These are phyloP conservation scores for Boletus rufocinnamomeus DNA, from an alignment of 768 basidiomycete genomes.

Conservation along the genomic window DNA sequence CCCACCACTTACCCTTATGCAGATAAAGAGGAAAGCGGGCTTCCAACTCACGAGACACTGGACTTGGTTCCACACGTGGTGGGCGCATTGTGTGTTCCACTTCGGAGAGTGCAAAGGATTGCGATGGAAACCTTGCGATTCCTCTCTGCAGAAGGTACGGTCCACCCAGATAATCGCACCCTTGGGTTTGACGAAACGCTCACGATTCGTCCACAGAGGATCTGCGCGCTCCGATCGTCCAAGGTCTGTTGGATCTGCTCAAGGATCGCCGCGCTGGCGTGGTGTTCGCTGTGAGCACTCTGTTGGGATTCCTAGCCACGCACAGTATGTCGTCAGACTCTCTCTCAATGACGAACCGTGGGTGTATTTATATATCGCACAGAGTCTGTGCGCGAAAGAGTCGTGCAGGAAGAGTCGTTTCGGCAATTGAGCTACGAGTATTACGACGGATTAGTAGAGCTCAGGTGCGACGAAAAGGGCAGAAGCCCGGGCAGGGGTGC, in stretches of 20 bases:
- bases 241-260: slow-evolving; percentile 19
- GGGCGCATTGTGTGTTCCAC: slow-evolving; percentile 18
- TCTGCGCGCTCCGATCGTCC: slow-evolving; percentile 12
- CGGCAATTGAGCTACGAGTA: slow-evolving; percentile 24
- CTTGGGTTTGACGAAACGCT: background rate
- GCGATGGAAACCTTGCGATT: slow-evolving; percentile 15
- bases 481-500: slow-evolving; percentile 17
- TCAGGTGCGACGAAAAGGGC: slow-evolving; percentile 17
- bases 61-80: slow-evolving; percentile 18
- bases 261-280: slow-evolving; percentile 18
- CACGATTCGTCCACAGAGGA: slow-evolving; percentile 8
- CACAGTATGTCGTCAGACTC: slow-evolving; percentile 14
- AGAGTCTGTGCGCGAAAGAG: slow-evolving; percentile 22
- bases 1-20: background rate
- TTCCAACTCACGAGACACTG: slow-evolving; percentile 2
- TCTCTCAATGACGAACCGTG: background rate
- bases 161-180: background rate
- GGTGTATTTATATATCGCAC: background rate
- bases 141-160: slow-evolving; percentile 20
- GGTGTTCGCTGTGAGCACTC: slow-evolving; percentile 16
- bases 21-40: slow-evolving; percentile 11
- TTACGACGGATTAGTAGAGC: slow-evolving; percentile 19
- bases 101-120: slow-evolving; percentile 18
- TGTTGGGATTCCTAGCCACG: slow-evolving; percentile 14
- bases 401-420: slow-evolving; percentile 16